Evolutionary conservation across 352 stramenopile genomes (phyloP).

Genomic region (Phytophthora podocarpi): DNA sequence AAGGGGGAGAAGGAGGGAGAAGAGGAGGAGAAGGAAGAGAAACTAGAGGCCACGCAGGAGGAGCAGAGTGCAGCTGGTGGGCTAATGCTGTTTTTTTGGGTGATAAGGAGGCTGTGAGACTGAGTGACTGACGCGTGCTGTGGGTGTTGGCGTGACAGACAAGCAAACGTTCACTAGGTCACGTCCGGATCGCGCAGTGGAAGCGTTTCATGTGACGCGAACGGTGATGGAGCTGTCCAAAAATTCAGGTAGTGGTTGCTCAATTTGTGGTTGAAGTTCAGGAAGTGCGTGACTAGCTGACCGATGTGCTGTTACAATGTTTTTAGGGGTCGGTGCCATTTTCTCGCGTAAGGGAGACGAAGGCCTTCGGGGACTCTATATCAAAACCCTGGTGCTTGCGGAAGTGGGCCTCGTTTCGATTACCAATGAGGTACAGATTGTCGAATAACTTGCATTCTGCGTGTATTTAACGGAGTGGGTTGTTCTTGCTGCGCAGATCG

Average conservation of each 20-base stretch:
- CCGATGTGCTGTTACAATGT: not conserved
- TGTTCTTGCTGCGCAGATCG: constrained; percentile 32
- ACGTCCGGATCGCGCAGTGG: constrained; percentile 35
- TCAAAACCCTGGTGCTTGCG: constrained; percentile 57
- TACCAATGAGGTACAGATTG: constrained; percentile 48
- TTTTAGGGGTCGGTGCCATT: constrained; percentile 45
- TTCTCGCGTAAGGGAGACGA: constrained; percentile 60
- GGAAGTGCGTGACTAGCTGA: not conserved
- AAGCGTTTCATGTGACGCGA: constrained; percentile 36
- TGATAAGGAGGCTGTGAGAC: not conserved
- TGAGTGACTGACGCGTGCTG: not conserved
- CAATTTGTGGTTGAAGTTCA: no score
- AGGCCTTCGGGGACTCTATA: constrained; percentile 45
- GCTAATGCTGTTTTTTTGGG: not conserved
- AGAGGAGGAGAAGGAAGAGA: constrained; percentile 2
- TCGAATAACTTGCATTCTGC: not conserved
- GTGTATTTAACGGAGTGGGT: not conserved
- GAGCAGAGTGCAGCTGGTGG: constrained; percentile 50
- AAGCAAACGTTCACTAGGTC: constrained; percentile 43
- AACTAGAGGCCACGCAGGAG: constrained; percentile 1
- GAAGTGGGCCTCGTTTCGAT: constrained; percentile 54
- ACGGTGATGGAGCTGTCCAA: constrained; percentile 48
- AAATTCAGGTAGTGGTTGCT: constrained; percentile 28
- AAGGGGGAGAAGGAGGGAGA: constrained; percentile 1
- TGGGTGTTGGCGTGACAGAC: constrained; percentile 26